Evolutionary conservation across 192 early-diverging fungal species (phyloP).

Genomic region (Globomyces pollinis-pini): DNA sequence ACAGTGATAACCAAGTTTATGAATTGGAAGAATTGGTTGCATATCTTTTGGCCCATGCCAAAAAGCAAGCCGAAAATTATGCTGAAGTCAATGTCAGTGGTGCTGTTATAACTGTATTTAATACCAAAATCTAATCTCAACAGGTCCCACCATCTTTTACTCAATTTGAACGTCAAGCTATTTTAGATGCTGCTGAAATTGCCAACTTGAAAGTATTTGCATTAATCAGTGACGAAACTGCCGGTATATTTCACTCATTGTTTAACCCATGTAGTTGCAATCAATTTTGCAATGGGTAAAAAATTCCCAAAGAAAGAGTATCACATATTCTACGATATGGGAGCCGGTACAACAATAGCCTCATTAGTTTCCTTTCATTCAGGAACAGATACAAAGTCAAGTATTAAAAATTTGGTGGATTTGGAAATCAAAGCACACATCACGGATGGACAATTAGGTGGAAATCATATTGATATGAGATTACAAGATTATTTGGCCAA

Average conservation of each 20-base stretch:
- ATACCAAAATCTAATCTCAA: constrained; percentile 32
- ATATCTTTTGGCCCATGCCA: constrained; percentile 86
- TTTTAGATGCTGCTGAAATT: constrained; percentile 88
- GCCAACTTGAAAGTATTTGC: constrained; percentile 75
- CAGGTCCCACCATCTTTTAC: constrained; percentile 77
- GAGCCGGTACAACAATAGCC: constrained; percentile 88
- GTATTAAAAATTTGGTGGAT: constrained; percentile 43
- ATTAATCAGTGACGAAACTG: constrained; percentile 90
- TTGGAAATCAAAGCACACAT: constrained; percentile 77
- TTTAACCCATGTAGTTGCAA: too few species aligned
- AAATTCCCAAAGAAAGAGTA: constrained; percentile 58
- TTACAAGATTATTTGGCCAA: constrained; percentile 73
- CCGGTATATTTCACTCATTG: too few species aligned
- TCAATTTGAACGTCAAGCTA: constrained; percentile 83
- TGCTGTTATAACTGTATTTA: constrained; percentile 84
- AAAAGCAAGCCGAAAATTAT: constrained; percentile 68
- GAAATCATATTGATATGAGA: constrained; percentile 75
- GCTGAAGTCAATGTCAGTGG: constrained; percentile 72
- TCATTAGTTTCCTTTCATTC: constrained; percentile 74
- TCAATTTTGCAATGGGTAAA: constrained; percentile 81
- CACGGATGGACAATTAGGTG: constrained; percentile 79
- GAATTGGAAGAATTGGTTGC: constrained; percentile 86
- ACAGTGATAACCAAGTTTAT: constrained; percentile 46
- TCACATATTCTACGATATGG: constrained; percentile 97
- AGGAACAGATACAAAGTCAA: constrained; percentile 45